Conservation (phyloP, 352 stramenopile genomes). For the Globisporangium ultimum region DNA sequence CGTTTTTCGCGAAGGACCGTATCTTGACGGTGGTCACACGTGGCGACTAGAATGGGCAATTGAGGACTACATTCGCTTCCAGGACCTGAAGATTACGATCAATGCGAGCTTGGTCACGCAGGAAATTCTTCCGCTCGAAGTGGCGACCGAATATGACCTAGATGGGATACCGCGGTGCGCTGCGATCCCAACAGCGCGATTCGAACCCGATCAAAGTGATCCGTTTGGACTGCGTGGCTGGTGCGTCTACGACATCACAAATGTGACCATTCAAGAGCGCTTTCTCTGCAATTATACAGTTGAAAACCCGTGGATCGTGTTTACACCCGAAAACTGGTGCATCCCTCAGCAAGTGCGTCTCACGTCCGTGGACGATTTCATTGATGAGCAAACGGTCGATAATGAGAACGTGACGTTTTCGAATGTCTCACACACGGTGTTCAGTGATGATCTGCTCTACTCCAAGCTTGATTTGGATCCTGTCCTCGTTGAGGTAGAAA, state of each 20-base stretch:
- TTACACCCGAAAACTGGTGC: slow-evolving; percentile 71
- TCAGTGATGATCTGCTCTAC: slow-evolving; percentile 71
- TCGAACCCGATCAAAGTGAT: slow-evolving; percentile 41
- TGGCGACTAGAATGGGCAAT: slow-evolving; percentile 75
- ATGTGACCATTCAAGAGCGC: slow-evolving; percentile 57
- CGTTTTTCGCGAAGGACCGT: slow-evolving; percentile 61
- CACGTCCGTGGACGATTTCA: slow-evolving; percentile 45
- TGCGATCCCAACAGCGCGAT: slow-evolving; percentile 45
- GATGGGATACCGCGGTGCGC: slow-evolving; percentile 40
- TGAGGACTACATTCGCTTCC: slow-evolving; percentile 69
- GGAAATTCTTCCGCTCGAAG: slow-evolving; percentile 50
- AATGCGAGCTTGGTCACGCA: slow-evolving; percentile 58
- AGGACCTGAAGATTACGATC: slow-evolving; percentile 59
- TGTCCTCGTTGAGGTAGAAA: slow-evolving; percentile 51
- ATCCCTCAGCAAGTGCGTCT: slow-evolving; percentile 48
- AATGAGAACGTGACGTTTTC: slow-evolving; percentile 53
- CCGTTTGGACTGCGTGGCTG: slow-evolving; percentile 43
- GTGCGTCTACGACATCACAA: slow-evolving; percentile 68
- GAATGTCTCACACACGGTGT: slow-evolving; percentile 55
- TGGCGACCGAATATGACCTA: slow-evolving; percentile 49
- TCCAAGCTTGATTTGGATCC: slow-evolving; percentile 26
- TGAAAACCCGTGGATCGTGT: slow-evolving; percentile 67
- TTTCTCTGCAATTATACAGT: slow-evolving; percentile 80
- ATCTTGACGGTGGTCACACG: slow-evolving; percentile 63
- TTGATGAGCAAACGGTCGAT: slow-evolving; percentile 46